Base-by-base conservation (phyloP, 2,329 filamentous ascomycete genomes). In the Cucurbitaria berberidis region DNA sequence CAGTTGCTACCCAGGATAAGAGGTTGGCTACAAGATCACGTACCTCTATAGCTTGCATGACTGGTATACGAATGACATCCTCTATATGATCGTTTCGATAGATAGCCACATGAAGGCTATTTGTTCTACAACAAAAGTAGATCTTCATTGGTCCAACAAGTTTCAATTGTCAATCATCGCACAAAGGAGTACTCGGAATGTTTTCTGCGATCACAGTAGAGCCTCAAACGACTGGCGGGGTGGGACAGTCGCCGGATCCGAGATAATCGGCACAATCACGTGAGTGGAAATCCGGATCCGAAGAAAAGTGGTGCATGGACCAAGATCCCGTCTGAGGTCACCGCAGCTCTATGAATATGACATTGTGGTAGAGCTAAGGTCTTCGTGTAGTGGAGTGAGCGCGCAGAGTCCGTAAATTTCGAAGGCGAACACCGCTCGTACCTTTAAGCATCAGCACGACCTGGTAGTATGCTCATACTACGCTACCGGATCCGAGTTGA, bases 361-460 rank as follows among this genome's bases (percentile, higher is more conserved):
- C 11, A 6, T 21, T 21, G 35, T 38, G 18, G 8, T 18, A 16
- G 40, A 18, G 22, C 15, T 29, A n/a, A 42, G 24, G 24, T 18
- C 7, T 5, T 7, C 18, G 5, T 42, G 24, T 5, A 30, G 40
- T 39, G 36, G 36, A 22, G 36, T 39, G 36, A 18, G 40, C 40
- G 39, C 22, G 24, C 22, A 26, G 24, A 42, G 40, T 42, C 40
- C 40, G 40, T 18, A 27, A 21, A 24, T 42, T 42, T 42, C 40
- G 40, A 42, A 42, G 13, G 40, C 40, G 40, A 42, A 42, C 22
- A 30, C 40, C 40, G 40, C 40, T 13, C 35, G n/a, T 42, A 26
- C 40, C 29, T 42, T 42, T 42, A 42, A 24, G 24, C 24, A 27
- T 42, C 40, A 42, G 40, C 22, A 42, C 18, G 15, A 10, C 24